Evolutionary conservation across 495 filamentous ascomycete species (phyloP), one percentile per base, ranked within the genome.

Genomic region (Penicillium verhagenii): DNA sequence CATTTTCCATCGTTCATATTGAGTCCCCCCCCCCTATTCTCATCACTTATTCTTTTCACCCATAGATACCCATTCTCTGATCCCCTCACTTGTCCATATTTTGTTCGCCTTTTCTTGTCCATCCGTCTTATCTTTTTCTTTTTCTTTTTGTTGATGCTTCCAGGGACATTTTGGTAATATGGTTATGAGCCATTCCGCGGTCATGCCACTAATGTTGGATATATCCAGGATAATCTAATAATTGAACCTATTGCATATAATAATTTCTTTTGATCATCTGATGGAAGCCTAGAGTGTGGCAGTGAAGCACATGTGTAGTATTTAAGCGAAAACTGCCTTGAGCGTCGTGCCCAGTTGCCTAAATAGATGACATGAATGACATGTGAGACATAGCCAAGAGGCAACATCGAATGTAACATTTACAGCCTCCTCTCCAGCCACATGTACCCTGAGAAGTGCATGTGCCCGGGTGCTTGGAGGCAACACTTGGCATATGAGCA

Each of bases 1-100:
- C 11, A 14, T 38, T 39, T 50, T 39, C 49, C 43, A 33, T 59
- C 35, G 33, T 49, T 53, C 28, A 33, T 18, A 42, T 21, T 38
- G n/a, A n/a, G 19, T 43, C 24, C 44, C 23, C 28, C 20, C 46
- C 21, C 4, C 25, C 38, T 60, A 19, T 39, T 55, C 16, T 42
- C 24, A 23, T 46, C n/a, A 26, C 24, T 55, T 44, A 8, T 39
- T 23, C 26, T 46, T 50, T 43, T 39, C 25, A 44, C 20, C 33
- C 18, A 50, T 56, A 60, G 58, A 60, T 60, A 60, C 58, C 58
- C 58, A 45, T 48, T 57, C 19, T 25, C 14, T 45, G 42, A 45
- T 52, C 45, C 40, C 21, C 47, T 40, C 47, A 42, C 47, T 46
- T 37, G 33, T 35, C 33, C 14, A 35, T 35, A 35, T 24, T 52